Evolutionary conservation across 2,329 filamentous ascomycete species (phyloP), one percentile per base, ranked within the genome.

Genomic region (Purpureocillium takamizusanense): DNA sequence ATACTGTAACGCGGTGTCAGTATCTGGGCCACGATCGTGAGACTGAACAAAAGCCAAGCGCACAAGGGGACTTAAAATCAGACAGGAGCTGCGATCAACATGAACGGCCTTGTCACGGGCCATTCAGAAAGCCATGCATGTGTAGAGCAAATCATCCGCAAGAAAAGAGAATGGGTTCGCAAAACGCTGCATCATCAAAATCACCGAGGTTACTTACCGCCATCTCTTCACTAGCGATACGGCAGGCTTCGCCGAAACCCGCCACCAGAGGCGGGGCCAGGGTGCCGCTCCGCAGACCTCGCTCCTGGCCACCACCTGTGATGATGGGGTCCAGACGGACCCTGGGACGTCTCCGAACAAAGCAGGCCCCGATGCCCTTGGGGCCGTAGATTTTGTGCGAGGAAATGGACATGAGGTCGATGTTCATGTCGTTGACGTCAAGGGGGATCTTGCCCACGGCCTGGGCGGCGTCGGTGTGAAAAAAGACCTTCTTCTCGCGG

Each of bases 301-400:
- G 77, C 69, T 98, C 92, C 61, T 98, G 92, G 6, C 92, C 92
- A 63, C 92, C 92, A 44, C 92, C 92, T 40, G 80, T 94, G 66
- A 98, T 98, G 58, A 98, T 83, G 36, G 92, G 92, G 42, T 98
- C 92, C 41, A 98, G 69, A 62, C 92, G 86, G 50, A 98, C 92
- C 60, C 90, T 81, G 2, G 92, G 92, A 41, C 92, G 77, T 67
- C 92, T 79, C 54, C 92, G 83, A 35, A 98, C 86, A 56, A 90
- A 98, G 66, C 92, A 98, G 42, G 92, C 92, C 42, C 92, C 92
- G 41, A 98, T 86, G 27, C 92, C 92, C 71, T 95, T 98, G 38
- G 92, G 92, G 18, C 92, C 92, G 58, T 98, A 98, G 39, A 98
- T 94, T 67, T 98, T 98, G 68, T 98, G 92, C 23, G 86, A 89